A percentile compares a stretch with the other conserved stretches of the same genome.
Evolutionary conservation across 2,329 filamentous ascomycete species (phyloP).

Genomic region (Ceratocystis eucalypticola): DNA sequence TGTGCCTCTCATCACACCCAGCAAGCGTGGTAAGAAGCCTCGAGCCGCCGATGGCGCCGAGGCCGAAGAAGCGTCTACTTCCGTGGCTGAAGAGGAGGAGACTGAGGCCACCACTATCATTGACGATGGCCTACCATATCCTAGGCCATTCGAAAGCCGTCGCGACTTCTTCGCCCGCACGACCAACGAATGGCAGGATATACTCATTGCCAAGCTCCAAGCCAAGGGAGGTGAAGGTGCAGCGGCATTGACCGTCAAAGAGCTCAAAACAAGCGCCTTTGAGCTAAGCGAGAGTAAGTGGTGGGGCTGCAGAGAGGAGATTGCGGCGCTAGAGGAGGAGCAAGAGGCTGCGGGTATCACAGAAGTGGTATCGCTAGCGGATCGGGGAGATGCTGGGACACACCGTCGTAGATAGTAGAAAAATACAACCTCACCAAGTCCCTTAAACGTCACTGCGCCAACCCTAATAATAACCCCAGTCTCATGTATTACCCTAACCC

Average conservation of each 20-base stretch:
- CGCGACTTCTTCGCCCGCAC: conserved; percentile 88
- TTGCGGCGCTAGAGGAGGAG: conserved; percentile 82
- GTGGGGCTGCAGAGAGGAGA: conserved; percentile 96
- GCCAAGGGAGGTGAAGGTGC: conserved; percentile 49
- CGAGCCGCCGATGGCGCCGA: conserved; percentile 34
- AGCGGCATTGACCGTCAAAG: conserved; percentile 65
- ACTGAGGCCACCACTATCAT: conserved; percentile 37
- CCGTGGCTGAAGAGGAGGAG: conserved; percentile 34
- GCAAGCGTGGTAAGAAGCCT: conserved; percentile 43
- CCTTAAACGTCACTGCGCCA: no score
- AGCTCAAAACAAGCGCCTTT: conserved; percentile 84
- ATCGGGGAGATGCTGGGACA: conserved; percentile 46
- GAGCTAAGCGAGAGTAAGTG: conserved; percentile 88
- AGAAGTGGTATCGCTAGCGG: conserved; percentile 78
- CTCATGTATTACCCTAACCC: not conserved
- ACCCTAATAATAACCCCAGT: not conserved
- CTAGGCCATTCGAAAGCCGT: conserved; percentile 73
- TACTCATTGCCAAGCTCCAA: conserved; percentile 61
- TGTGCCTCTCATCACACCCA: conserved; percentile 36
- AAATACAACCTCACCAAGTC: not conserved
- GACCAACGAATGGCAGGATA: conserved; percentile 78
- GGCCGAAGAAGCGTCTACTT: conserved; percentile 26
- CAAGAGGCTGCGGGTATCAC: conserved; percentile 91
- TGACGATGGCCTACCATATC: conserved; percentile 64
- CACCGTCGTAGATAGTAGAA: conserved; percentile 20